Base-by-base conservation (phyloP, 257 asterid genomes). In the Primulina eburnea region DNA sequence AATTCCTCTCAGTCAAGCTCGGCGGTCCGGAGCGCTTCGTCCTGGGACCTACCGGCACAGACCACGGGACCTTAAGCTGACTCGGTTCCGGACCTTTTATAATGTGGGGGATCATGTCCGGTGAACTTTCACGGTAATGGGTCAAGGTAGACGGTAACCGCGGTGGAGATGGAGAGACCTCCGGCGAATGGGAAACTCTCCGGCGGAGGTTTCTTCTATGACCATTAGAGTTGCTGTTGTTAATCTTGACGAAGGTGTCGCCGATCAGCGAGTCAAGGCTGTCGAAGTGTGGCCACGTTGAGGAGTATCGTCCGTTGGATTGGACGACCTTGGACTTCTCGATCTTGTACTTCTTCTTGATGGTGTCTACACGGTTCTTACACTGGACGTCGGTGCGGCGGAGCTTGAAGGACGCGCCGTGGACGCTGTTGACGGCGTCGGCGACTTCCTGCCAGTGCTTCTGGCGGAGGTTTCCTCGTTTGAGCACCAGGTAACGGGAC, bases 401-500 rank as follows among this genome's bases (percentile, higher is more conserved):
- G 56, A 81, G 96, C 76, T 83, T 90, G 34, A 77, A 76, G 35
- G 84, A 68, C 71, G 78, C 76, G 79, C 80, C 96, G 83, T 90
- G 98, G 63, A 60, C 64, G 60, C 86, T 79, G 91, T 90, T 94
- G 84, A 94, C 97, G 83, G 91, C 84, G 82, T 87, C 92, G 76
- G 96, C 90, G 69, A 91, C 96, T 75, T 85, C 88, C 67, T 83
- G 90, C 99, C 99, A 93, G 84, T 90, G 96, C 72, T 85, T 85
- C 69, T 79, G 97, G 7, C 96, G 88, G 81, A 93, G 99, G 71
- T 84, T 90, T 8, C 99, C 97, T 35, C 92, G 85, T 79, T 93
- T 90, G 7, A 89, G 97, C 28, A 82, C 76, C 4, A 90, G 75
- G 83, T 79, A 86, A 64, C 80, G 95, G 64, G 82, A 65, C 33